Evolutionary conservation across 257 asterid genomes (phyloP).

Genomic region (Petunia axillaris): DNA sequence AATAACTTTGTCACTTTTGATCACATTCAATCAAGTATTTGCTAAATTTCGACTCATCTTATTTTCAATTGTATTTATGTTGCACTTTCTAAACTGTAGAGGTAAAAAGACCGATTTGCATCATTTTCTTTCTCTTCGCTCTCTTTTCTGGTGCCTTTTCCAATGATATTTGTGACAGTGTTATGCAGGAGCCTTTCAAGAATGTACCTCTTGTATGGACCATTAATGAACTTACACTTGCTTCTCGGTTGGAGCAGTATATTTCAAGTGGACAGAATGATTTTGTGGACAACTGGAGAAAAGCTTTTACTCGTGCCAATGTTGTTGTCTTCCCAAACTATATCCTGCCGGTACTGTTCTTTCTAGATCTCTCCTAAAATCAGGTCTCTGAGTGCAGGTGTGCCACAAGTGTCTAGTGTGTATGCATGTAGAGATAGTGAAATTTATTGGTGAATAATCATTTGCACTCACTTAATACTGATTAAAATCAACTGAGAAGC

Average conservation of each 20-base stretch:
- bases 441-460: conserved; percentile 10
- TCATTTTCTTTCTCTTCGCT: background rate
- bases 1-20: conserved; percentile 17
- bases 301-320: conserved; percentile 71
- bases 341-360: conserved; percentile 72
- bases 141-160: conserved; percentile 11
- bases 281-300: conserved; percentile 72
- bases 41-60: background rate
- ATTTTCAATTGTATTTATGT: conserved; percentile 22
- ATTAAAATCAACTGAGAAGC: too few species aligned
- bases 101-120: background rate
- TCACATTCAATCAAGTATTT: conserved; percentile 1
- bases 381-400: background rate
- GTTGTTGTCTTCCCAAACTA: conserved; percentile 87
- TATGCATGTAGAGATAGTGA: background rate
- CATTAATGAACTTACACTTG: conserved; percentile 76
- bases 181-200: conserved; percentile 95
- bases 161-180: conserved; percentile 68
- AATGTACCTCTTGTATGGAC: conserved; percentile 87
- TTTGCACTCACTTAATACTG: conserved; percentile 9
- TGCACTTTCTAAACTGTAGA: background rate
- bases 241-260: conserved; percentile 60
- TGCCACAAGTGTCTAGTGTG: background rate
- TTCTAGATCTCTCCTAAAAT: background rate
- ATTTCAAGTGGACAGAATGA: conserved; percentile 57